Evolutionary conservation across 768 basidiomycete genomes (phyloP).

Genomic region (Boletus rubropictus): DNA sequence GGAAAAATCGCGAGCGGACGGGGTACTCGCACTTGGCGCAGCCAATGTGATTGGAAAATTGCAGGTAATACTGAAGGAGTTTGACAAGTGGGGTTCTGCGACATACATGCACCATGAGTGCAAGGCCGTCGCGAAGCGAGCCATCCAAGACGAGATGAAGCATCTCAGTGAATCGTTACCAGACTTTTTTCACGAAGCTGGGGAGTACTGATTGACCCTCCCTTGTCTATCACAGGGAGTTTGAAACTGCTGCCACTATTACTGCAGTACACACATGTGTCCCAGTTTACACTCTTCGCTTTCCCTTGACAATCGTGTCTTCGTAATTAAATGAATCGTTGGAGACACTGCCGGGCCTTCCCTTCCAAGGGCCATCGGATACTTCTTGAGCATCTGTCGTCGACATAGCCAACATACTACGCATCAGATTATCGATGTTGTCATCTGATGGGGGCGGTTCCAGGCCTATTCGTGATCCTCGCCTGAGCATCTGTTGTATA

Average conservation of each 20-base stretch:
- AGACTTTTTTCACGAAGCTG: slow-evolving; percentile 49
- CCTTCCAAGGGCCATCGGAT: slow-evolving; percentile 30
- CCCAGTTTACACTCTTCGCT: slow-evolving; percentile 16
- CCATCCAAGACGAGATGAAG: slow-evolving; percentile 51
- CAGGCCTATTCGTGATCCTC: slow-evolving; percentile 32
- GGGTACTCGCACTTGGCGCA: slow-evolving; percentile 51
- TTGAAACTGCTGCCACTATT: not conserved
- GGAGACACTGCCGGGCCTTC: slow-evolving; percentile 2
- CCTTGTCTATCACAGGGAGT: not conserved
- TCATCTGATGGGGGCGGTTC: slow-evolving; percentile 33
- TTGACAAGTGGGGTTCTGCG: slow-evolving; percentile 63
- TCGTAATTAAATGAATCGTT: slow-evolving; percentile 21
- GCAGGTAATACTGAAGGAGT: slow-evolving; percentile 57
- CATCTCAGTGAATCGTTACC: slow-evolving; percentile 54
- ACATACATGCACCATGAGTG: slow-evolving; percentile 81
- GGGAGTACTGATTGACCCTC: slow-evolving; percentile 22
- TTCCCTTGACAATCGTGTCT: slow-evolving; percentile 25
- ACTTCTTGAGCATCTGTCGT: slow-evolving; percentile 11
- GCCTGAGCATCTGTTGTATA: slow-evolving; percentile 36
- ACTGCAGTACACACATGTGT: not conserved
- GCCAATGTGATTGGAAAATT: slow-evolving; percentile 67
- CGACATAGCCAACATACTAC: slow-evolving; percentile 34
- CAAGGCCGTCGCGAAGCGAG: slow-evolving; percentile 50
- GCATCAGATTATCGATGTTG: slow-evolving; percentile 39
- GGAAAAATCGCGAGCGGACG: slow-evolving; percentile 60